Evolutionary conservation across 192 early-diverging fungal species (phyloP), one percentile per base, ranked within the genome.

Genomic region (Linnemannia hyalina): DNA sequence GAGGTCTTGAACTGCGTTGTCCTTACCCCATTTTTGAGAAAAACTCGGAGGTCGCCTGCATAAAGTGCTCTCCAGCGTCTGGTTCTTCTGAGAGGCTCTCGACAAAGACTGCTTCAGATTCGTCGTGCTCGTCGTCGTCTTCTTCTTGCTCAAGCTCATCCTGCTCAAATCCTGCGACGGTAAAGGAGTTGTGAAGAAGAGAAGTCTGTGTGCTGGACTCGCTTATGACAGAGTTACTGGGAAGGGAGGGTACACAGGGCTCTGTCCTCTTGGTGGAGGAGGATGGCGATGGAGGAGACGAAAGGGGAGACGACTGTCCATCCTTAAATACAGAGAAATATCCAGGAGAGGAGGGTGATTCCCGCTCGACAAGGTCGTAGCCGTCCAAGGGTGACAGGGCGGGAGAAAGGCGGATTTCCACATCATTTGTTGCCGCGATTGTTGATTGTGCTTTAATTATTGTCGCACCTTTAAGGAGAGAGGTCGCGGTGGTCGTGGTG

Each of bases 11-110:
- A 26, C 23, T 26, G n/a, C n/a, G 38, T 29, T 44, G n/a, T 40
- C 40, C 78, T 76, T 85, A 86, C 83, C 83, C 83, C 83, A 86
- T 77, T 71, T 86, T 86, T 68, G 83, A 86, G 49, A 86, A 86
- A 77, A 86, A 80, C 75, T 86, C 83, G 75, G 83, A 86, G 60
- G 83, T 86, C 3, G 79, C 83, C 49, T 86, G 83, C 83, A 80
- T 80, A 42, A 86, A 86, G 71, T 86, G 83, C 71, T 86, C 83
- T 15, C 78, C 83, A 46, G 79, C 73, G 29, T 86, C 83, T 26
- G 83, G 83, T 70, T 86, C 83, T 57, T 86, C 83, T 20, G 60
- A 55, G 65, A 68, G 80, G 42, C 69, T 76, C 32, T 70, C 73
- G 8, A 32, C 49, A 35, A n/a, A 42, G 20, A 79, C 23, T 4